Evolutionary conservation across 805 yeast genomes (phyloP).

Genomic region (Monosporozyma solicola): DNA sequence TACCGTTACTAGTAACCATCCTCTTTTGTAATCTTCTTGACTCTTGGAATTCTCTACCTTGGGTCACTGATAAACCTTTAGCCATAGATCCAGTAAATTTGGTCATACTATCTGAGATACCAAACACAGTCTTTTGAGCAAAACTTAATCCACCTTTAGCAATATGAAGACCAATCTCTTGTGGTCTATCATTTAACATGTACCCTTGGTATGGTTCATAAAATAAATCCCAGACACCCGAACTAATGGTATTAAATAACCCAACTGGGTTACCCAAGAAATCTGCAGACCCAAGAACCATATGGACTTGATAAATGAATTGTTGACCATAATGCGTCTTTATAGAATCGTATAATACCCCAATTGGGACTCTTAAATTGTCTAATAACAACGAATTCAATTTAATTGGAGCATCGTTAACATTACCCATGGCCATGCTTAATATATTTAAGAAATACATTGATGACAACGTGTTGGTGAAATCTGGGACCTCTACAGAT

Average conservation of each 20-base stretch:
- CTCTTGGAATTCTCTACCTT: slow-evolving; percentile 79
- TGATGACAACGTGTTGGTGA: slow-evolving; percentile 43
- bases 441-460: slow-evolving; percentile 74
- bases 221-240: slow-evolving; percentile 93
- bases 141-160: slow-evolving; percentile 96
- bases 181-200: slow-evolving; percentile 89
- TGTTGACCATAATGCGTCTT: slow-evolving; percentile 87
- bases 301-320: slow-evolving; percentile 83
- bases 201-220: slow-evolving; percentile 97
- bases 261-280: slow-evolving; percentile 97
- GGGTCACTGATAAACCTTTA: slow-evolving; percentile 83
- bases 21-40: slow-evolving; percentile 65
- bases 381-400: slow-evolving; percentile 81
- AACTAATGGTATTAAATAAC: slow-evolving; percentile 79
- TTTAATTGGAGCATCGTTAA: slow-evolving; percentile 92
- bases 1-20: slow-evolving; percentile 31
- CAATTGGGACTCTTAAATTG: slow-evolving; percentile 79
- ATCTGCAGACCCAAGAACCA: slow-evolving; percentile 92
- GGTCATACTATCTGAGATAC: slow-evolving; percentile 87
- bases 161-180: slow-evolving; percentile 86
- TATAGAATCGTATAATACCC: slow-evolving; percentile 59
- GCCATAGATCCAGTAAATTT: slow-evolving; percentile 91
- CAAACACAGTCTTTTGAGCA: slow-evolving; percentile 89
- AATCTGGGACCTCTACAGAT: slow-evolving; percentile 10
- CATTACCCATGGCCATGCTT: slow-evolving; percentile 95